Base-by-base conservation (phyloP, 805 yeast species). In the Lachancea mirantina region DNA sequence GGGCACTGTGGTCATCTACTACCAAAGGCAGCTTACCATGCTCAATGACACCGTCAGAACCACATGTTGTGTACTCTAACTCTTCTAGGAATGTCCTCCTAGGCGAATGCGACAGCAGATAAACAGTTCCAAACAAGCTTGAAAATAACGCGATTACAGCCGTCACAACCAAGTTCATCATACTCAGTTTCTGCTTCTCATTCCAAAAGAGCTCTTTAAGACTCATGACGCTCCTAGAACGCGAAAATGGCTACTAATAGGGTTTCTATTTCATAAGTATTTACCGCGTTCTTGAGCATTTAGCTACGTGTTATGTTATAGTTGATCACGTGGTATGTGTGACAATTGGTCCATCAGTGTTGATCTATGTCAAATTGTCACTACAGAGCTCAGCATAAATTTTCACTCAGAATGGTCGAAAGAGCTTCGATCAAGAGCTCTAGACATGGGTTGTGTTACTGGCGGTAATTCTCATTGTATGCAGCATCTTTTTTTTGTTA, bases 41-140 rank as follows among this genome's bases (percentile, higher is more conserved):
- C 61, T 61, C 37, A 5, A 42, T 45, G 14, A 28, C 46, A 18
- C 30, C 59, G 31, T 35, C 43, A 18, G 32, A 42, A 39, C 55
- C 65, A 65, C 60, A 71, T 55, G 85, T 78, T 11, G 44, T 53
- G 50, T 74, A 82, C 23, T 52, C 50, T 26, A 67, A 53, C 49
- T 82, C 94, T 11, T 72, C 64, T 1, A 64, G 56, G 14, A 60
- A 59, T 5, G 81, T 72, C 5, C 48, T 42, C 30, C 94, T 62
- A 6, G 92, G 92, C 4, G 53, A 57, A 55, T 81, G 88, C 7
- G 87, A 72, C 19, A 82, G 62, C 13, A 67, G 34, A 35, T 66
- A 57, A 4, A 76, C 55, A 10, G 59, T 42, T 3, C 50, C 40
- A 43, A 75, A 76, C 9, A 68, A 18, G 38, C 57, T 35, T 6